Percentiles rank a stretch among this genome's conserved stretches.
Conservation (phyloP, 306 rosid genomes). For the Senna tora region DNA sequence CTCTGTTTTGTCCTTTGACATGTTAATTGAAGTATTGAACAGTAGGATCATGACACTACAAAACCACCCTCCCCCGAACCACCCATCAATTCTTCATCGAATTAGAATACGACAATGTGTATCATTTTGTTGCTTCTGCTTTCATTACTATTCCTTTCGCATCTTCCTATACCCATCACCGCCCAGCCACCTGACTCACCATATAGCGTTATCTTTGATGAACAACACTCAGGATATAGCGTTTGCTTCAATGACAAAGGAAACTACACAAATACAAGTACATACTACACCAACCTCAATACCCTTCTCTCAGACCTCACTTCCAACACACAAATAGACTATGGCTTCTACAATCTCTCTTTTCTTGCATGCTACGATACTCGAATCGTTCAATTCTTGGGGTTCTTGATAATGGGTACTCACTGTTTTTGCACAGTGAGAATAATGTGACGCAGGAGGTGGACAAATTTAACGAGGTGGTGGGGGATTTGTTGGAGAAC, state of each 20-base stretch:
- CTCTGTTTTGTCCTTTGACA: too few species aligned
- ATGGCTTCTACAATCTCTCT: constrained; percentile 36
- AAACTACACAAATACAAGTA: constrained; percentile 39
- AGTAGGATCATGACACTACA: too few species aligned
- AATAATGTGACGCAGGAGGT: neutral
- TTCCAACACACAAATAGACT: neutral
- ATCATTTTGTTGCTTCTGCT: too few species aligned
- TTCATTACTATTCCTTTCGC: too few species aligned
- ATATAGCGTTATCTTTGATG: too few species aligned
- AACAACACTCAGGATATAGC: too few species aligned
- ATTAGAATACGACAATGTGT: too few species aligned
- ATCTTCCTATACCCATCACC: too few species aligned
- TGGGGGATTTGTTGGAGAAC: neutral
- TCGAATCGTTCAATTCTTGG: neutral
- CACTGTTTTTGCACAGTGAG: neutral
- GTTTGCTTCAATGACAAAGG: neutral
- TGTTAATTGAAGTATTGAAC: too few species aligned
- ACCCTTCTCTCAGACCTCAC: constrained; percentile 36
- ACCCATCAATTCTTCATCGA: too few species aligned
- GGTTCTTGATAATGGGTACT: neutral
- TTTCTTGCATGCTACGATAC: constrained; percentile 21
- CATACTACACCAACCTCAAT: constrained; percentile 39
- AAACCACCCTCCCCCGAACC: too few species aligned
- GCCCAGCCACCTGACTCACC: too few species aligned
- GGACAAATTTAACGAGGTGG: neutral